A percentile compares a stretch with the other conserved stretches of the same genome.
Conservation (phyloP, 495 filamentous ascomycete genomes). For the Thermochaetoides thermophila region DNA sequence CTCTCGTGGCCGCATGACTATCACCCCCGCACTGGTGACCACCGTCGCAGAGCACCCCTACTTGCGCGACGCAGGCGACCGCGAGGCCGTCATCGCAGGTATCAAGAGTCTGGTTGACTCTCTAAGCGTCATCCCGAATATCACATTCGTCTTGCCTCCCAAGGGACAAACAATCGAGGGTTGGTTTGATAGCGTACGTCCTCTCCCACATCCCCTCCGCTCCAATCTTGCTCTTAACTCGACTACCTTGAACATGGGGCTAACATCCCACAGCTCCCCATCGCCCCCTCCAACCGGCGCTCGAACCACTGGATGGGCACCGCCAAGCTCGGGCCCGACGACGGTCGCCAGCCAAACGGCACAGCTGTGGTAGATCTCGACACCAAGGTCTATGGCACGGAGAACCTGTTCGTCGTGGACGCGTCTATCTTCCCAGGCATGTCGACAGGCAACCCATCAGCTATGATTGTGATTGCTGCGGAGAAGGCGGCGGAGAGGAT, state of each 20-base stretch:
- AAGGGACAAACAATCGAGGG: constrained; percentile 36
- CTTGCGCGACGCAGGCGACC: constrained; percentile 35
- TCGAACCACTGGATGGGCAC: constrained; percentile 55
- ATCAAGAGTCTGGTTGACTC: constrained; percentile 45
- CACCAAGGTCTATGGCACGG: constrained; percentile 58
- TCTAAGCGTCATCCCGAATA: constrained; percentile 36
- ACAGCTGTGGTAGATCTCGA: constrained; percentile 53
- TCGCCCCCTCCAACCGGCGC: constrained; percentile 42
- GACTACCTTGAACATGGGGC: constrained; percentile 1
- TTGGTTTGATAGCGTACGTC: constrained; percentile 32
- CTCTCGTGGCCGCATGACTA: constrained; percentile 46
- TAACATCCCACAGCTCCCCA: constrained; percentile 26
- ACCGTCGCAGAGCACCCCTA: constrained; percentile 38
- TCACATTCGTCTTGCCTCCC: constrained; percentile 41
- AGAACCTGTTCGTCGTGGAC: constrained; percentile 54
- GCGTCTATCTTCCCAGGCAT: constrained; percentile 51
- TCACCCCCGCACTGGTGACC: constrained; percentile 38
- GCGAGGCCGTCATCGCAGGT: constrained; percentile 35
- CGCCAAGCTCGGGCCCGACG: constrained; percentile 51
- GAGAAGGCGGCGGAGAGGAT: constrained; percentile 37
- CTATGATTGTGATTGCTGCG: constrained; percentile 42
- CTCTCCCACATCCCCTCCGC: not conserved
- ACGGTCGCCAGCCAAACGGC: constrained; percentile 46
- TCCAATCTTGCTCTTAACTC: not conserved
- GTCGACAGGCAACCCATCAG: constrained; percentile 44